Evolutionary conservation across 139 green algal species (phyloP).

Genomic region (Tetradesmus obliquus): DNA sequence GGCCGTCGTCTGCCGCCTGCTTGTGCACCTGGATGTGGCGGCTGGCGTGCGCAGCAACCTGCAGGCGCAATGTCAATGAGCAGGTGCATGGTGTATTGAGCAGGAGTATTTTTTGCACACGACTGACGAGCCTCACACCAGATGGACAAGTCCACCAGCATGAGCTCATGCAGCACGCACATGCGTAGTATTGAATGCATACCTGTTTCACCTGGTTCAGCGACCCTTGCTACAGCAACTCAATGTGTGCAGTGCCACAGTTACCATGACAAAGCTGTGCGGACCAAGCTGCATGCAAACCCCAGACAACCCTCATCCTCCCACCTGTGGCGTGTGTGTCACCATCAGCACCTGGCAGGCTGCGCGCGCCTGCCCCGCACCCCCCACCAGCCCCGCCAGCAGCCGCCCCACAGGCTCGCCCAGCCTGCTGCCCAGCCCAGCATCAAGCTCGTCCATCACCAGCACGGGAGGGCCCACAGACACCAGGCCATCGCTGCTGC

Average conservation of each 20-base stretch:
- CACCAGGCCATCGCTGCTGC: neutral
- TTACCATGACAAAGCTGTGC: neutral
- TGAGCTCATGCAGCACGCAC: neutral
- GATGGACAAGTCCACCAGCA: neutral
- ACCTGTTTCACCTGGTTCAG: neutral
- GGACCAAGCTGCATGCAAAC: neutral
- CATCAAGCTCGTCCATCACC: slow-evolving; percentile 89
- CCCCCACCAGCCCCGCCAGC: slow-evolving; percentile 69
- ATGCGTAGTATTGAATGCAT: neutral
- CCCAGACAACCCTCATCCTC: neutral
- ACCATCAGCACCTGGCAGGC: slow-evolving; percentile 86
- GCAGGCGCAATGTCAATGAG: neutral
- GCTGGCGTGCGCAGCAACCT: slow-evolving; percentile 82
- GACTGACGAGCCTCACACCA: too few species aligned
- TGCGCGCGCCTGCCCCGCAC: neutral
- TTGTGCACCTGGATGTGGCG: slow-evolving; percentile 82
- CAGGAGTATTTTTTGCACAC: too few species aligned
- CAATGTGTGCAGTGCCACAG: too few species aligned
- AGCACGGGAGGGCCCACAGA: slow-evolving; percentile 61
- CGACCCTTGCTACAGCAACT: neutral
- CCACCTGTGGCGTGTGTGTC: slow-evolving; percentile 84
- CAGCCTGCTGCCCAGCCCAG: slow-evolving; percentile 76
- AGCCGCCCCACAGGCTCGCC: slow-evolving; percentile 72
- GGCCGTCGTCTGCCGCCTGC: slow-evolving; percentile 4
- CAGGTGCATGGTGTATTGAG: neutral